Conservation (phyloP, 768 basidiomycete genomes). For the Leccinum ochraceum region DNA sequence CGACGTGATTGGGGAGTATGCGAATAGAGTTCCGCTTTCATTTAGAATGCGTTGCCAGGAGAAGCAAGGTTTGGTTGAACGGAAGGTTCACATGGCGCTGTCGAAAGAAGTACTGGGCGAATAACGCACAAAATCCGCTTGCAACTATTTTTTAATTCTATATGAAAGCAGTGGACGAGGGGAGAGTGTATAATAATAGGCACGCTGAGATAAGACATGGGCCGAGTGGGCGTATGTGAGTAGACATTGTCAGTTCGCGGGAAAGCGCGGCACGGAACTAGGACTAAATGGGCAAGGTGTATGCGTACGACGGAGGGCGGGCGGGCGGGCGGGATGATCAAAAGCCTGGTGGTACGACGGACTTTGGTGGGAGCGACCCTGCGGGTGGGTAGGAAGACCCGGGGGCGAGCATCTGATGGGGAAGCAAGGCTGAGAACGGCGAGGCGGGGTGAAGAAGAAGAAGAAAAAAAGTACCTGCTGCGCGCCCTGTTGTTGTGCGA, state of each 20-base stretch:
- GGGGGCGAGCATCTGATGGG: constrained; percentile 69
- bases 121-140: constrained; percentile 31
- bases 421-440: constrained; percentile 17
- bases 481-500: constrained; percentile 90
- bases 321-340: constrained; percentile 33
- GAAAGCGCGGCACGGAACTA: constrained; percentile 18
- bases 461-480: constrained; percentile 65
- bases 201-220: constrained; percentile 30
- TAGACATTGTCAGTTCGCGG: constrained; percentile 10
- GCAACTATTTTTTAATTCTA: constrained; percentile 1
- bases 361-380: constrained; percentile 45
- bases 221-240: constrained; percentile 11
- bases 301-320: background rate
- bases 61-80: constrained; percentile 14
- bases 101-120: constrained; percentile 11
- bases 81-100: constrained; percentile 21
- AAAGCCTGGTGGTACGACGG: constrained; percentile 85
- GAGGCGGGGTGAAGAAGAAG: background rate
- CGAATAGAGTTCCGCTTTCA: constrained; percentile 31
- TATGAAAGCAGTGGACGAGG: constrained; percentile 23
- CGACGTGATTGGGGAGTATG: constrained; percentile 7
- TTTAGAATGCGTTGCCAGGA: constrained; percentile 33
- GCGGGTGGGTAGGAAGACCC: constrained; percentile 54
- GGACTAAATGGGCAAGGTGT: constrained; percentile 7
- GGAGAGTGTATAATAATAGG: constrained; percentile 33